These are phyloP conservation scores for Vanderwaltozyma tropicalis DNA, from an alignment of 805 yeast species.

Conservation along the genomic window DNA sequence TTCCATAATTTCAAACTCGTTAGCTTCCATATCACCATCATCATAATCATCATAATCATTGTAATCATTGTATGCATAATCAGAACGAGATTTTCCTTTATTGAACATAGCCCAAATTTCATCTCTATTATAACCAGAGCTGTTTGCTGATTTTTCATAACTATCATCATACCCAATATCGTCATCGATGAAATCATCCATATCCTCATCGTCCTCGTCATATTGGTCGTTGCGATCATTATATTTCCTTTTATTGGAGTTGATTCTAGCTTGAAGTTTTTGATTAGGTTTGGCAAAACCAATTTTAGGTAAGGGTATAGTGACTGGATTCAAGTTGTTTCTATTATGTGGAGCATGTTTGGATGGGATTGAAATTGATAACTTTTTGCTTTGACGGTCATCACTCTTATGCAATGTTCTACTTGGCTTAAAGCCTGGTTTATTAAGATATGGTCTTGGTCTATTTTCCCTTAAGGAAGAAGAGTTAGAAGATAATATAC, in stretches of 20 bases:
- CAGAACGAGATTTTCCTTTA: constrained; percentile 44
- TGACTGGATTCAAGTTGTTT: constrained; percentile 3
- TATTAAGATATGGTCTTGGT: neutral
- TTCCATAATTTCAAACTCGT: constrained; percentile 76
- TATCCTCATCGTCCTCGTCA: constrained; percentile 12
- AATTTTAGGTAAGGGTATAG: constrained; percentile 9
- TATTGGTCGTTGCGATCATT: neutral
- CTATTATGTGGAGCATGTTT: neutral
- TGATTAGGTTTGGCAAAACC: constrained; percentile 48
- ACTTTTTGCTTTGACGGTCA: constrained; percentile 2
- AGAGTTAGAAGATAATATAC: constrained; percentile 10
- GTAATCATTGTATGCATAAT: constrained; percentile 31
- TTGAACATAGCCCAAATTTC: constrained; percentile 86
- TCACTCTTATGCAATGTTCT: neutral
- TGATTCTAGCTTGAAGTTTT: constrained; percentile 39
- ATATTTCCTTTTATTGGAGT: constrained; percentile 15
- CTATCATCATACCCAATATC: constrained; percentile 41
- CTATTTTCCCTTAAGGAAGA: neutral
- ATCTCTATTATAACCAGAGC: constrained; percentile 58
- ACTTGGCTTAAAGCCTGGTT: constrained; percentile 4
- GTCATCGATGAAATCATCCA: constrained; percentile 26
- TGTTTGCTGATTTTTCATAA: constrained; percentile 43
- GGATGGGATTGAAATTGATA: constrained; percentile 1
- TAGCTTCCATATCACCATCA: constrained; percentile 80
- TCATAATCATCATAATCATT: constrained; percentile 3